Percentiles rank a stretch among this genome's conserved stretches.
These are phyloP conservation scores for Scalesia atractyloides DNA, from an alignment of 129 eudicot genomes.

Conservation along the genomic window DNA sequence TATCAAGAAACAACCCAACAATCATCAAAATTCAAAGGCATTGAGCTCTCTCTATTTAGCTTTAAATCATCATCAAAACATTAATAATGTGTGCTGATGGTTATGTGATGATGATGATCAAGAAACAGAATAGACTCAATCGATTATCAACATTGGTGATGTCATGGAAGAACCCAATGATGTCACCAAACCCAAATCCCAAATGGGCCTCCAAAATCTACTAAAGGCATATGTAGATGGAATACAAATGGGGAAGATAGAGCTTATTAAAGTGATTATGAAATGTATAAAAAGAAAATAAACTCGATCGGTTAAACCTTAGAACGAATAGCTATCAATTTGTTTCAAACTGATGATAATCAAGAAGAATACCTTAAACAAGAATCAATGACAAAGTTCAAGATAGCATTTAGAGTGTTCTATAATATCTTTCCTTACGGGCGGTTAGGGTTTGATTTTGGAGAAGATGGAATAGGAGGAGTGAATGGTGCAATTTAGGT, in stretches of 20 bases:
- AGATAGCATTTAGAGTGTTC: constrained; percentile 45
- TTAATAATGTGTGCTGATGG: constrained; percentile 47
- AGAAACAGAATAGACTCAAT: constrained; percentile 17
- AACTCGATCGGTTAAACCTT: constrained; percentile 46
- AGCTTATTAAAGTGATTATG: constrained; percentile 50
- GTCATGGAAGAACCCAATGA: constrained; percentile 25
- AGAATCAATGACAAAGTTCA: constrained; percentile 43
- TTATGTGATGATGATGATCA: constrained; percentile 42
- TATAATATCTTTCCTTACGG: constrained; percentile 54
- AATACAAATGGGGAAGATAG: constrained; percentile 42
- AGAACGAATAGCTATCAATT: constrained; percentile 48
- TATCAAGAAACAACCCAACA: constrained; percentile 13
- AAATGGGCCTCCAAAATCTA: constrained; percentile 38
- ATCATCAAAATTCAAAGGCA: constrained; percentile 30
- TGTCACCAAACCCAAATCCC: constrained; percentile 42
- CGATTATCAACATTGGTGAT: background rate
- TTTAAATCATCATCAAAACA: constrained; percentile 22
- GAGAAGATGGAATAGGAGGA: too few species aligned
- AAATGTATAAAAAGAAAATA: constrained; percentile 39
- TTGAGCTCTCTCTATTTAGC: constrained; percentile 18
- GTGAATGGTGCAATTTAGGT: too few species aligned
- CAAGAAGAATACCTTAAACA: constrained; percentile 50
- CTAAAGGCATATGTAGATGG: constrained; percentile 64
- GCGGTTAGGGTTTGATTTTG: constrained; percentile 8
- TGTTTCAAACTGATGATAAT: constrained; percentile 35